Base-by-base conservation (phyloP, 176 grass and related monocot species). In the Secale cereale region DNA sequence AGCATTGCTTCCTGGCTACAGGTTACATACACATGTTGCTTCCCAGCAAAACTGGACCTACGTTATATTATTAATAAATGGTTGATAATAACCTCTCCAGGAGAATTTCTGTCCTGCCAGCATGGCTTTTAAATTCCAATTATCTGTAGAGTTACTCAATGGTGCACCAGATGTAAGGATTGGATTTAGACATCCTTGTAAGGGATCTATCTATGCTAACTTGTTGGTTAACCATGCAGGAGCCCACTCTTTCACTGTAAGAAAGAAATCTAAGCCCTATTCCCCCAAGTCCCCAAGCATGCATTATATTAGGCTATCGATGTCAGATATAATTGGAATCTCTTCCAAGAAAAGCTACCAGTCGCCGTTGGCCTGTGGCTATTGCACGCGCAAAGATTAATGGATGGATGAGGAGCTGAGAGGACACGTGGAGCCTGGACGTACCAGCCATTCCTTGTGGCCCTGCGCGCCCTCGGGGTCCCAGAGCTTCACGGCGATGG, bases 361-460 rank as follows among this genome's bases (percentile, higher is more conserved):
- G 33, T 10, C 23, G 33, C 5, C 25, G 14, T 35, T 45, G 13
- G 59, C 13, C 25, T 50, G 68, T 54, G 37, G 6, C 32, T 63
- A 30, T 62, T 30, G 27, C 54, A 32, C 37, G 23, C 52, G 30
- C 22, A 76, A 61, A 19, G n/a, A 72, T 71, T 29, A 28, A 62
- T 43, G 7, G 39, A 33, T 10, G 46, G 59, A 67, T 30, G 16
- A 48, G 36, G 41, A n/a, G 12, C 2, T 0, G 76, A 78, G 40
- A 12, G 16, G 48, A 52, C 81, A 32, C 36, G 81, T 83, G 68
- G 81, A 11, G 54, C 0, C 0, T 0, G 37, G 0, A 40, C 81
- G 23, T 69, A 94, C 92, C 92, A 94, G 89, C 92, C 92, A 94
- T 90, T 94, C 92, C 83, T 94, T 91, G 88, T 94, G 88, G 0